Conservation (phyloP, 1,284 basidiomycete genomes). For the Tilletia horrida region DNA sequence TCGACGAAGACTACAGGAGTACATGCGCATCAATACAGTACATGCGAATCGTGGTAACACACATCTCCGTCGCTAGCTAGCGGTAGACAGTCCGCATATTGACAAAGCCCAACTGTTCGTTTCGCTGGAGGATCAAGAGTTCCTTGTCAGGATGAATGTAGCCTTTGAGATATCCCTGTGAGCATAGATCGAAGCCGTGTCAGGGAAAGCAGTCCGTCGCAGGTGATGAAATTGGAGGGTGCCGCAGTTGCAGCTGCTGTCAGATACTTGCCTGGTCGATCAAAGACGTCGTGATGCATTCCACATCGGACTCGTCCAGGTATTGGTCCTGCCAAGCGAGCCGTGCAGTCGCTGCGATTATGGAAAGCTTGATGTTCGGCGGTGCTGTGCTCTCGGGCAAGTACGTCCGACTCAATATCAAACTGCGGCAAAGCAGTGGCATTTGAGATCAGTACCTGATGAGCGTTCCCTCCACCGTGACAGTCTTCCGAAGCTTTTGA, state of each 20-base stretch:
- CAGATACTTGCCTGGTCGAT: constrained; percentile 53
- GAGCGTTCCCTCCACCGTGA: no score
- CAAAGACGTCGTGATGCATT: constrained; percentile 54
- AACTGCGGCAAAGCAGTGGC: not conserved
- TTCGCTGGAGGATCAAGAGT: constrained; percentile 55
- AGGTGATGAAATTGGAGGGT: not conserved
- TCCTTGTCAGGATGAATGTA: constrained; percentile 56
- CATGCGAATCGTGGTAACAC: no score
- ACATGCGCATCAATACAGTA: no score
- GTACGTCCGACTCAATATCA: constrained; percentile 25
- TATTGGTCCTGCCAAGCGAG: constrained; percentile 50
- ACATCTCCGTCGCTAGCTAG: no score
- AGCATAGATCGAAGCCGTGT: not conserved
- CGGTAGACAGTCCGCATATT: constrained; percentile 41
- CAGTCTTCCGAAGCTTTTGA: no score
- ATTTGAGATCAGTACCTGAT: no score
- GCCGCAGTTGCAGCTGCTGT: no score
- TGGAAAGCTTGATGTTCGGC: constrained; percentile 40
- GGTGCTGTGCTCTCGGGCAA: constrained; percentile 27
- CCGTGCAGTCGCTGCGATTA: constrained; percentile 47
- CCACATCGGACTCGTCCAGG: constrained; percentile 55
- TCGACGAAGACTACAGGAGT: no score
- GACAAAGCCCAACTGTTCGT: constrained; percentile 53
- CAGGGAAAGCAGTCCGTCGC: not conserved
- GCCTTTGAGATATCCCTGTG: constrained; percentile 56